Evolutionary conservation across 2,329 filamentous ascomycete species (phyloP), one percentile per base, ranked within the genome.

Genomic region (Verticillium dahliae): DNA sequence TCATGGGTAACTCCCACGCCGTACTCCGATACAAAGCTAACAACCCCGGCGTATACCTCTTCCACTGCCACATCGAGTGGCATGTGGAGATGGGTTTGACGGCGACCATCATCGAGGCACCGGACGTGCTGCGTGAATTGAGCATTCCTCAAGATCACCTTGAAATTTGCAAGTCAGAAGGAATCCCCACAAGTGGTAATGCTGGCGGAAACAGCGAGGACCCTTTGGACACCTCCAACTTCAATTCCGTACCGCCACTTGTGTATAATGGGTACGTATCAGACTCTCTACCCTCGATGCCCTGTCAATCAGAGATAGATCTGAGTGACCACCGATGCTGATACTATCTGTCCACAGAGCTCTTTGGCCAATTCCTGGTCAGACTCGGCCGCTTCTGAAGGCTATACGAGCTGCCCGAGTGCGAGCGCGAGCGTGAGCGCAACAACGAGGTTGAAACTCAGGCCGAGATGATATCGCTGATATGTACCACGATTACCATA

Each of bases 171-270:
- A 72, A 75, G 14, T 79, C 75, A 5, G 73, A 73, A 27, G 76
- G 75, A 15, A 77, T 81, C 1, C 81, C 83, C 1, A 80, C 75
- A 1, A 67, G 70, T 11, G 89, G 89, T 0, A 91, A 92, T 67
- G 89, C 89, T 0, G 89, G 85, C 0, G 89, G 85, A 0, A 89
- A 89, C 64, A 85, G 81, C 0, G 66, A 73, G 1, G 73, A 90
- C 62, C 71, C 79, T 3, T 73, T 85, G 2, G 81, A 90, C 67
- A 76, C 84, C 3, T 74, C 69, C 0, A 83, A 81, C 39, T 78
- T 83, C 70, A 80, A 82, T 27, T 79, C 81, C 0, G 73, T 75
- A 0, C 77, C 77, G 34, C 65, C 88, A 10, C 81, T 83, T 0
- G 75, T 72, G 1, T 77, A 77, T 57, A 67, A 62, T 1, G 88